Base-by-base conservation (phyloP, 345 rosid genomes). In the Melaleuca quinquenervia region DNA sequence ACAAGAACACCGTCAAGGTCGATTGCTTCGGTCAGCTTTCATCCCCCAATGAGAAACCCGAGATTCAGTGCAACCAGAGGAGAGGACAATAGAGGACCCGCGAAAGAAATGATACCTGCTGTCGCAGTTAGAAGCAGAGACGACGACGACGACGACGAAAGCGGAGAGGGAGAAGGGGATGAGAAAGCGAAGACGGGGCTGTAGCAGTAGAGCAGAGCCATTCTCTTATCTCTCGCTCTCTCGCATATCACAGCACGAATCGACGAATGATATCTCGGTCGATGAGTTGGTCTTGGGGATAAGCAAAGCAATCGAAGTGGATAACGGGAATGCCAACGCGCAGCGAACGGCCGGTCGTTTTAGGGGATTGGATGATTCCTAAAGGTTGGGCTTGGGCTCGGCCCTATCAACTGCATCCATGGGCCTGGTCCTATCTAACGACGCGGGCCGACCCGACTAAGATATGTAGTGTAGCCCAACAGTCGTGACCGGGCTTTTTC, bases 171-270 rank as follows among this genome's bases (percentile, higher is more conserved):
- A 21, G 62, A 26, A 53, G 82, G 52, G 1, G 64, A 24, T 12
- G 64, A 26, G 36, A 84, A 41, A 52, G 83, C 6, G 1, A 55
- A 11, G n/a, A 84, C 24, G 5, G 50, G 56, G 87, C 88, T 90
- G 91, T 87, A 87, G 48, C 92, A 89, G 92, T 87, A 90, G 45
- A 82, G 86, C 49, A 83, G 55, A 14, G 83, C 83, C 88, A 87
- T 87, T 14, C 22, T 51, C 82, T 70, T 21, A 20, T 58, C 70
- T 21, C 29, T 41, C 16, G 45, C n/a, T 36, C 26, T 36, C 58
- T 21, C 44, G 26, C 21, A 16, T 29, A 20, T 74, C 60, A 7
- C 55, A 44, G 32, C 53, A 14, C 26, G 80, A 52, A 51, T 32
- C 54, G 26, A 29, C 41, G 84, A 52, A 32, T 20, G 58, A 32